These are phyloP conservation scores for Venturiaceae sp. DNA, from an alignment of 2,329 filamentous ascomycete species.

Conservation along the genomic window DNA sequence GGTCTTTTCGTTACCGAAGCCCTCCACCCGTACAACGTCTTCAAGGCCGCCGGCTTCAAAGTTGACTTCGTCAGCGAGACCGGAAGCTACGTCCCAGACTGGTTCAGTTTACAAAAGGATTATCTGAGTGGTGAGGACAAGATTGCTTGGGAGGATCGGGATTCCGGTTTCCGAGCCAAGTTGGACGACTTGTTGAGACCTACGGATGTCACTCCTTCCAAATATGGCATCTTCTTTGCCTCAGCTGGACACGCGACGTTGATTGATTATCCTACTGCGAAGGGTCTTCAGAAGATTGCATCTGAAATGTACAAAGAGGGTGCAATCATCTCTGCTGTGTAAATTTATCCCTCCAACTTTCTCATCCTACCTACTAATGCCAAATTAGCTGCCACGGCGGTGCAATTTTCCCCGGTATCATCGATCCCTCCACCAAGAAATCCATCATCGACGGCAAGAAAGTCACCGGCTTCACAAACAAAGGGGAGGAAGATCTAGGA, in stretches of 20 bases:
- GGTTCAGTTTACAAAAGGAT: slow-evolving; percentile 32
- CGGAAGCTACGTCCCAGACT: slow-evolving; percentile 33
- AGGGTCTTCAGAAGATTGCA: slow-evolving; percentile 30
- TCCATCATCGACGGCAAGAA: slow-evolving; percentile 24
- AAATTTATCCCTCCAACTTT: slow-evolving; percentile 9
- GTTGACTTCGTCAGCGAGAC: slow-evolving; percentile 38
- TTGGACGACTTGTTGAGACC: slow-evolving; percentile 33
- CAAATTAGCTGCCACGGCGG: slow-evolving; percentile 22
- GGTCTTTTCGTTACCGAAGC: slow-evolving; percentile 40
- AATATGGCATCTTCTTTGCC: slow-evolving; percentile 30
- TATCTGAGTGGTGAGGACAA: slow-evolving; percentile 32
- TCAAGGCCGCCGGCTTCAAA: slow-evolving; percentile 34
- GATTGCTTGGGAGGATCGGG: slow-evolving; percentile 28
- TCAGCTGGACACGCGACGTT: slow-evolving; percentile 35
- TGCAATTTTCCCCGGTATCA: slow-evolving; percentile 27
- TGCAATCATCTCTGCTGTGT: slow-evolving; percentile 32
- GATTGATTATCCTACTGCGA: slow-evolving; percentile 37
- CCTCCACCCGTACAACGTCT: slow-evolving; percentile 38
- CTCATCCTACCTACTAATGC: not conserved
- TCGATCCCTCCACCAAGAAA: slow-evolving; percentile 20
- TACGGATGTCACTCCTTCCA: slow-evolving; percentile 11
- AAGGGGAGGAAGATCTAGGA: slow-evolving; percentile 24
- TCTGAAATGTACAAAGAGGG: slow-evolving; percentile 29
- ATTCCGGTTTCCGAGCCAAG: slow-evolving; percentile 35
- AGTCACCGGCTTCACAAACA: slow-evolving; percentile 29